These are phyloP conservation scores for Candida maris DNA, from an alignment of 805 yeast species.

Conservation along the genomic window DNA sequence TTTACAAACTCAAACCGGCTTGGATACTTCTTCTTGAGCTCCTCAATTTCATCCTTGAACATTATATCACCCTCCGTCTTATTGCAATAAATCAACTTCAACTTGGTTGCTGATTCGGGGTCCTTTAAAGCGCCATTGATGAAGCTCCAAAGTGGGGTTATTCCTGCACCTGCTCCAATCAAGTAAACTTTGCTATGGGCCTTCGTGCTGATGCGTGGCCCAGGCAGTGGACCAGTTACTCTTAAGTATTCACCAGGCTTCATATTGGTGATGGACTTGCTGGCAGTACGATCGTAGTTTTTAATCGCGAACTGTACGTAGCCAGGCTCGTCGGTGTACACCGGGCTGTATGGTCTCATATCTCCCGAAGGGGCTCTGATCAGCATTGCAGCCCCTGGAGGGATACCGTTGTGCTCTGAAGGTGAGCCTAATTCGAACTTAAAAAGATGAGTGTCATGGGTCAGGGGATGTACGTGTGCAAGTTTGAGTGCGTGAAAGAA, in stretches of 20 bases:
- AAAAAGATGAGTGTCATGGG: not conserved
- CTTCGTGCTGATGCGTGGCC: not conserved
- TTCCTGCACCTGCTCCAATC: conserved; percentile 11
- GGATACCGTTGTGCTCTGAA: not conserved
- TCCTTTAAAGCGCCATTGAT: conserved; percentile 2
- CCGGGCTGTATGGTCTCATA: conserved; percentile 7
- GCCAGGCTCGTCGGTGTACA: conserved; percentile 5
- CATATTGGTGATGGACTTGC: not conserved
- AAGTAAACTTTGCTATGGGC: conserved; percentile 3
- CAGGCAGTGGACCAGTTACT: conserved; percentile 4
- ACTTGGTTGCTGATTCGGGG: conserved; percentile 1
- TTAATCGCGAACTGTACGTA: conserved; percentile 7
- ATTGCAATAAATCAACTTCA: conserved; percentile 1
- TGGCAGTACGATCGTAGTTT: conserved; percentile 3
- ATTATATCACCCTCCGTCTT: not conserved
- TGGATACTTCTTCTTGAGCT: conserved; percentile 21
- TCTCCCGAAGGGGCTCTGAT: conserved; percentile 1
- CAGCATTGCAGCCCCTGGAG: not conserved
- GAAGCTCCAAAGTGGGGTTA: conserved; percentile 7
- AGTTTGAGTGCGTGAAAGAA: not conserved
- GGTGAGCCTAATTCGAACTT: not conserved
- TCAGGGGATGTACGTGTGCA: not conserved
- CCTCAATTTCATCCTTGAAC: conserved; percentile 28
- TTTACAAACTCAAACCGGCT: conserved; percentile 4
- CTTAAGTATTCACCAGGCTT: conserved; percentile 5